Conservation (phyloP, 805 yeast species). For the Metschnikowia anglica region DNA sequence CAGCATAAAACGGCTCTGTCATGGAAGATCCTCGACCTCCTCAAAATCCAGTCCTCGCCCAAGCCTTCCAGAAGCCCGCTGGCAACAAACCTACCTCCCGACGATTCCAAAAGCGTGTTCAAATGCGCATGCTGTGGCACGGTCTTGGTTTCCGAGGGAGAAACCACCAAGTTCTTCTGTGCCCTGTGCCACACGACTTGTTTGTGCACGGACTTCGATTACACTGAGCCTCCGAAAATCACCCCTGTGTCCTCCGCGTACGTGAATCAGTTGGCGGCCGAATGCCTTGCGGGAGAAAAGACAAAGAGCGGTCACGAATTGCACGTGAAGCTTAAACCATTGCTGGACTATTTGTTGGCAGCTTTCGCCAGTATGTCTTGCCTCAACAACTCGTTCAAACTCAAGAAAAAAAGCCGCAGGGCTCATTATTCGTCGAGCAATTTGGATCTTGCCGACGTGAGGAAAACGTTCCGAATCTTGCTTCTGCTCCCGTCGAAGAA, state of each 20-base stretch:
- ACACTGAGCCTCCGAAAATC: conserved; percentile 1
- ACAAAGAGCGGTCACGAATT: conserved; percentile 21
- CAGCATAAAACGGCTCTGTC: conserved; percentile 22
- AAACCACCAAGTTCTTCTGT: conserved; percentile 51
- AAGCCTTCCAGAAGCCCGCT: conserved; percentile 18
- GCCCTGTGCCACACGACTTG: conserved; percentile 58
- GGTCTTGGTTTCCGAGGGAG: conserved; percentile 28
- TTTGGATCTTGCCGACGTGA: conserved; percentile 49
- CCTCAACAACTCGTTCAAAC: conserved; percentile 56
- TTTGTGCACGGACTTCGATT: conserved; percentile 21
- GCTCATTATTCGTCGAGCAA: conserved; percentile 47
- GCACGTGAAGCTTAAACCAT: conserved; percentile 46
- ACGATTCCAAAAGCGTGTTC: conserved; percentile 17
- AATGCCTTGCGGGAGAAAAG: conserved; percentile 27
- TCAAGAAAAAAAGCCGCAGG: conserved; percentile 21
- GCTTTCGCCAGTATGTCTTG: conserved; percentile 49
- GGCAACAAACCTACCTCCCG: conserved; percentile 10
- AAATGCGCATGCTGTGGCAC: conserved; percentile 42
- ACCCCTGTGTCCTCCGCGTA: conserved; percentile 27
- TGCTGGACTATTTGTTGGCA: conserved; percentile 46
- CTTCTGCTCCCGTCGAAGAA: conserved; percentile 55
- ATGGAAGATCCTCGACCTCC: conserved; percentile 25
- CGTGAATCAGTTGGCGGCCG: conserved; percentile 34
- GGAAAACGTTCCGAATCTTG: conserved; percentile 46
- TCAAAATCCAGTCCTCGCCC: conserved; percentile 21